phyloP scores from a whole-genome alignment of 1,139 yeast genomes.

The Hyphopichia wangnamkhiaoensis region DNA sequence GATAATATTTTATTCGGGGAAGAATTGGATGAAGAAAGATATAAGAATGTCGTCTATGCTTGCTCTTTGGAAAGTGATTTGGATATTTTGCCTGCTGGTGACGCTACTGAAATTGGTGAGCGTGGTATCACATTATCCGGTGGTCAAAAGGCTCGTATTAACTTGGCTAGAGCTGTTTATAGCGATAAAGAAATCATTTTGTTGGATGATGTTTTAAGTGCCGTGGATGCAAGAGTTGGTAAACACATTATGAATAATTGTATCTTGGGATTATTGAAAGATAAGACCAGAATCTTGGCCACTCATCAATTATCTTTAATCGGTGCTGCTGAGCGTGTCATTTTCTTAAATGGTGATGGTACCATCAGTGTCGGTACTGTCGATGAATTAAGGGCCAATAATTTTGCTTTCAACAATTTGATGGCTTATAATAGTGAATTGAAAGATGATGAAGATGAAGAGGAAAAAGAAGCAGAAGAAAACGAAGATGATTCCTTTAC shows the following conservation, averaged over 20 bases:
- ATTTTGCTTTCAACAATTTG: slow-evolving; percentile 47
- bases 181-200: slow-evolving; percentile 40
- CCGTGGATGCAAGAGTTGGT: slow-evolving; percentile 54
- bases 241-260: slow-evolving; percentile 44
- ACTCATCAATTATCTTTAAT: slow-evolving; percentile 49
- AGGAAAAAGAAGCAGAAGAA: slow-evolving; percentile 15
- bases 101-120: slow-evolving; percentile 49
- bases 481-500: slow-evolving; percentile 10
- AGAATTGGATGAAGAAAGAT: slow-evolving; percentile 24
- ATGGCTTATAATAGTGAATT: slow-evolving; percentile 46
- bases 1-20: slow-evolving; percentile 40
- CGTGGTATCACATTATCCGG: slow-evolving; percentile 51
- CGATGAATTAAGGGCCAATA: slow-evolving; percentile 34
- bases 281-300: slow-evolving; percentile 45
- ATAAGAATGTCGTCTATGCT: slow-evolving; percentile 30
- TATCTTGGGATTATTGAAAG: slow-evolving; percentile 32
- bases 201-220: slow-evolving; percentile 49
- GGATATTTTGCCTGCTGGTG: slow-evolving; percentile 43
- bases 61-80: slow-evolving; percentile 42
- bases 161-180: slow-evolving; percentile 48
- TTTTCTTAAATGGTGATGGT: slow-evolving; percentile 44
- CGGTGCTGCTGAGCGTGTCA: slow-evolving; percentile 40
- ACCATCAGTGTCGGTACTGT: slow-evolving; percentile 36
- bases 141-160: slow-evolving; percentile 51
- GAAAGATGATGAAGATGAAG: slow-evolving; percentile 23